phyloP scores from a whole-genome alignment of 306 rosid species.

The Acacia crassicarpa region DNA sequence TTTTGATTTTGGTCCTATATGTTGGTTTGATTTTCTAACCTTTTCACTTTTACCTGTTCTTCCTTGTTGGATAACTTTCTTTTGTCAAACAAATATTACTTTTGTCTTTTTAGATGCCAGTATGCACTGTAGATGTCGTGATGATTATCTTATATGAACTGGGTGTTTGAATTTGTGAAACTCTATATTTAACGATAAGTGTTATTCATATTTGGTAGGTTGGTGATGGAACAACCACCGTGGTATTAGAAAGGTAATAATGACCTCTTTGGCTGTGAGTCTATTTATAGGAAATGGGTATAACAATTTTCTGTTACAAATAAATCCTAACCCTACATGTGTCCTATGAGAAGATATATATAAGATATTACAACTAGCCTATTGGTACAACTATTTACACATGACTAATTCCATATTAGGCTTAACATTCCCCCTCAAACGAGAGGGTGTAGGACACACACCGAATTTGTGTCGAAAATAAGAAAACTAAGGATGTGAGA shows the following conservation, averaged over 20 bases:
- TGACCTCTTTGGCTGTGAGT: too few species aligned
- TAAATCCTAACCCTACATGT: too few species aligned
- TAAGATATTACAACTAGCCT: too few species aligned
- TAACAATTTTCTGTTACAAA: too few species aligned
- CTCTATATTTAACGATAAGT: neutral
- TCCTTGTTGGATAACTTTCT: neutral
- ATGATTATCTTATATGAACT: neutral
- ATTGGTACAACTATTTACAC: too few species aligned
- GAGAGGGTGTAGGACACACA: too few species aligned
- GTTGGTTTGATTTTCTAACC: neutral
- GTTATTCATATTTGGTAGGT: conserved; percentile 52
- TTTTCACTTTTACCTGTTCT: neutral
- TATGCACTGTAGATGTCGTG: neutral
- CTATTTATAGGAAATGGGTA: too few species aligned
- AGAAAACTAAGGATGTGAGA: too few species aligned
- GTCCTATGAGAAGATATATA: too few species aligned
- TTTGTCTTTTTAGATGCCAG: neutral
- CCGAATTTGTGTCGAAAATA: too few species aligned
- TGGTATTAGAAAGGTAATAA: conserved; percentile 46
- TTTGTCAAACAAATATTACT: neutral
- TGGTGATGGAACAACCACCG: conserved; percentile 99
- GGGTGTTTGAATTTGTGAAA: conserved; percentile 8
- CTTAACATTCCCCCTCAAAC: too few species aligned
- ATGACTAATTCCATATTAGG: too few species aligned
- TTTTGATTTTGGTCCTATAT: neutral